phyloP scores from a whole-genome alignment of 768 basidiomycete species.

The Royoungia palumana region DNA sequence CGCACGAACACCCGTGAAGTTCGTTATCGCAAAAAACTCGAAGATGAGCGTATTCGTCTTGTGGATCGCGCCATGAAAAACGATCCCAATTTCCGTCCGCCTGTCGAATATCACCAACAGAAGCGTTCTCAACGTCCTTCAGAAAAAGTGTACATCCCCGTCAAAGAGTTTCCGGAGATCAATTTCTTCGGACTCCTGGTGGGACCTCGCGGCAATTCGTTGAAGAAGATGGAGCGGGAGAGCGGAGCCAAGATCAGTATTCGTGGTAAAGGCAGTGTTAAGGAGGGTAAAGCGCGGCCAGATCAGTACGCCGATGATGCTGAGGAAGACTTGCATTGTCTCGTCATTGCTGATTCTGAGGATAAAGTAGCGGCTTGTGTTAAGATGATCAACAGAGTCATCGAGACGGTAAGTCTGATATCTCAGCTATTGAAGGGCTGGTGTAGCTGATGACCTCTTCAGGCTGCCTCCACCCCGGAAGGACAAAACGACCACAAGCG shows the following conservation, averaged over 20 bases:
- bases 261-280: constrained; percentile 96
- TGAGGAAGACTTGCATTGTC: constrained; percentile 98
- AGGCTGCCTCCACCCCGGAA: constrained; percentile 99
- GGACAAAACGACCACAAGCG: constrained; percentile 99
- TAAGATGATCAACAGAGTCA: constrained; percentile 93
- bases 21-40: constrained; percentile 93
- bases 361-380: constrained; percentile 92
- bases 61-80: constrained; percentile 97
- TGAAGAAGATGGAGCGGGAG: constrained; percentile 99
- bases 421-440: not conserved
- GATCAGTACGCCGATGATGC: constrained; percentile 95
- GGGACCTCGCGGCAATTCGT: constrained; percentile 95
- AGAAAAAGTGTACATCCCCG: constrained; percentile 99
- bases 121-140: constrained; percentile 91
- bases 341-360: constrained; percentile 88
- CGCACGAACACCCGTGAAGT: constrained; percentile 98
- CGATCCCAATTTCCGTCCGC: constrained; percentile 96
- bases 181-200: constrained; percentile 99
- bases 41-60: constrained; percentile 87
- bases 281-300: constrained; percentile 95
- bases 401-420: constrained; percentile 78
- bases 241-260: constrained; percentile 99
- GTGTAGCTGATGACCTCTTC: no score
- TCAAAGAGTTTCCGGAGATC: constrained; percentile 99
- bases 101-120: constrained; percentile 93